Evolutionary conservation across 1,284 basidiomycete genomes (phyloP), one percentile per base, ranked within the genome.

Genomic region (Thelephora terrestris): DNA sequence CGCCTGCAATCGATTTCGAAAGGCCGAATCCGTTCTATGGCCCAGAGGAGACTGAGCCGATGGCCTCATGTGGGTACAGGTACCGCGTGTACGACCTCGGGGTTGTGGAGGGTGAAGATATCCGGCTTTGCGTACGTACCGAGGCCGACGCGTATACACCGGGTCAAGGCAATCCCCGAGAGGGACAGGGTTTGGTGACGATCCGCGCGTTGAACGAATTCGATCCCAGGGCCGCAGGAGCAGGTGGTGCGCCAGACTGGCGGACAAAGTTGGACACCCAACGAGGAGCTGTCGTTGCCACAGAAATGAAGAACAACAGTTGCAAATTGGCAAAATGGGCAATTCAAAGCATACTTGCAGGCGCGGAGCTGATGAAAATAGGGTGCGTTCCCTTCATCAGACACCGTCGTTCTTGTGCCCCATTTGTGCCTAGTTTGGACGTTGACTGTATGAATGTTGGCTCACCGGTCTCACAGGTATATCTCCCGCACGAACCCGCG

Each of bases 231-330:
- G 78, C 92, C 1, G 81, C 84, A 57, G 95, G 95, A 32, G 83
- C 89, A 2, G 92, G 92, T 45, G 90, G 91, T 47, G 93, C 95
- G 16, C 90, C 92, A 20, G 96, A 99, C 67, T 99, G 96, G 96
- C 82, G 94, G 45, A 79, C 87, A 45, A 96, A 96, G 68, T 74
- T 99, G 46, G 96, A 99, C 68, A 83, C 88, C 7, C 94, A 98
- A 68, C 84, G 94, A 52, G 96, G 96, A 60, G 96, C 96, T 3
- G 95, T 99, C 40, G 92, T 99, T 50, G 93, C 96, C 43, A 96
- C 92, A 38, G 96, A 99, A 74, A 98, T 99, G 96, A 99, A 99
- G 76, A 99, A 99, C 73, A 99, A 99, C 72, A 91, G 87, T 61
- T 94, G 86, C 73, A 99, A 99, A 70, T 79, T 99, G 46, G 94